phyloP scores from a whole-genome alignment of 1,139 yeast genomes.

The Lodderomyces orthopsilosis region DNA sequence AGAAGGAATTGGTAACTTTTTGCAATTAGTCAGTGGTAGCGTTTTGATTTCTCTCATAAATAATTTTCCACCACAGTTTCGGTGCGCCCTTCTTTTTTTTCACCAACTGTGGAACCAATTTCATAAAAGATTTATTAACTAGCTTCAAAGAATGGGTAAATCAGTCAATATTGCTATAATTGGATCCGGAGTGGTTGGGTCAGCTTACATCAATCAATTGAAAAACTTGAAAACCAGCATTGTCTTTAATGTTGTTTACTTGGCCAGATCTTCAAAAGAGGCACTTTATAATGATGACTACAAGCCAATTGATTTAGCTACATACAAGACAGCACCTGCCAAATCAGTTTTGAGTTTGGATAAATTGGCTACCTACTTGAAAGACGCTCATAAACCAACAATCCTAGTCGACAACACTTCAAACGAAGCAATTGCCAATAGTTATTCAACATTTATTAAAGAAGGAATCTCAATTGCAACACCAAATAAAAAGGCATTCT shows the following conservation, averaged over 20 bases:
- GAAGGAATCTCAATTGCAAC: conserved; percentile 92
- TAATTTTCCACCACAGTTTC: neutral
- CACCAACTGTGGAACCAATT: neutral
- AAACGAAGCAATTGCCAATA: conserved; percentile 67
- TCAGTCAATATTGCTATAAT: conserved; percentile 78
- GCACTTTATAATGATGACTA: conserved; percentile 70
- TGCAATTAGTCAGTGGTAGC: neutral
- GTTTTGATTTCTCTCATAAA: neutral
- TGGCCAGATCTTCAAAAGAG: conserved; percentile 68
- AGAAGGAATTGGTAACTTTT: neutral
- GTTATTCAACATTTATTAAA: conserved; percentile 70
- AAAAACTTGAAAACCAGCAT: conserved; percentile 62
- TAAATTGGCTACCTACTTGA: conserved; percentile 61
- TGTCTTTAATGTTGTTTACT: conserved; percentile 71
- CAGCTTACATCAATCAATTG: conserved; percentile 67
- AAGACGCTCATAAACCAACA: conserved; percentile 67
- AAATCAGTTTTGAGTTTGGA: conserved; percentile 53
- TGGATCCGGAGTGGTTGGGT: conserved; percentile 95
- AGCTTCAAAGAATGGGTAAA: conserved; percentile 40
- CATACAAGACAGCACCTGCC: conserved; percentile 56
- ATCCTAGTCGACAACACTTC: conserved; percentile 94
- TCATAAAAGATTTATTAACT: too few relatives aligned
- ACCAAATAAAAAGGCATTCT: conserved; percentile 96
- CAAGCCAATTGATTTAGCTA: conserved; percentile 60
- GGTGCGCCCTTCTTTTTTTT: conserved; percentile 1